A percentile compares a stretch with the other conserved stretches of the same genome.
phyloP scores from a whole-genome alignment of 257 asterid species.

The Hygrophila difformis region DNA sequence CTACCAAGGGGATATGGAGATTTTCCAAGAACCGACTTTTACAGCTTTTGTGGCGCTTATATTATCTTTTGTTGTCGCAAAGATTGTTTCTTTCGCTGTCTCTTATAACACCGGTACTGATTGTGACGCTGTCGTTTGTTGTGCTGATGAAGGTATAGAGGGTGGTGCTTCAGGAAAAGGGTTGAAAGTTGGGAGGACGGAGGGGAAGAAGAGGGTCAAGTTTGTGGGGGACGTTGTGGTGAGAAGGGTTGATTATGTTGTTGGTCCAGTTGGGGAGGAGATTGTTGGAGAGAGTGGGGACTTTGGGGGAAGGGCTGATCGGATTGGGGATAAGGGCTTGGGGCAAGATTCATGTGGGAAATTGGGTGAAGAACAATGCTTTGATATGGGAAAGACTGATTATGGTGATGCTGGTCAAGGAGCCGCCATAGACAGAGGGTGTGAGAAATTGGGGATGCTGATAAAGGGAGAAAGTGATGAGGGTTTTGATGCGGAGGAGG shows the following conservation, averaged over 20 bases:
- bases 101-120: conserved; percentile 10
- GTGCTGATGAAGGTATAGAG: conserved; percentile 24
- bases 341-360: conserved; percentile 7
- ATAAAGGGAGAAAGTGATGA: conserved; percentile 13
- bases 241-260: conserved; percentile 33
- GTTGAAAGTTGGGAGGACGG: conserved; percentile 26
- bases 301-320: conserved; percentile 16
- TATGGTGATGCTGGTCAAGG: conserved; percentile 7
- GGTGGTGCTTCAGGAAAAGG: conserved; percentile 20
- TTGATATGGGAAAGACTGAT: conserved; percentile 10
- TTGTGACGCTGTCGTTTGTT: conserved; percentile 9
- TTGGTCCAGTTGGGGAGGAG: conserved; percentile 19
- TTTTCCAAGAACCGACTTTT: conserved; percentile 34
- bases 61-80: conserved; percentile 34
- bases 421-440: conserved; percentile 13
- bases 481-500: conserved; percentile 10
- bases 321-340: conserved; percentile 12
- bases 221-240: conserved; percentile 44
- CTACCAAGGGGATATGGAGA: conserved; percentile 29
- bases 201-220: conserved; percentile 34
- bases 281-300: conserved; percentile 13
- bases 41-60: conserved; percentile 37
- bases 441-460: conserved; percentile 3
- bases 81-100: conserved; percentile 35
- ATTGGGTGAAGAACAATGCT: conserved; percentile 8